These are phyloP conservation scores for Mortierella sp. DNA, from an alignment of 371 early-diverging fungal species.

Conservation along the genomic window DNA sequence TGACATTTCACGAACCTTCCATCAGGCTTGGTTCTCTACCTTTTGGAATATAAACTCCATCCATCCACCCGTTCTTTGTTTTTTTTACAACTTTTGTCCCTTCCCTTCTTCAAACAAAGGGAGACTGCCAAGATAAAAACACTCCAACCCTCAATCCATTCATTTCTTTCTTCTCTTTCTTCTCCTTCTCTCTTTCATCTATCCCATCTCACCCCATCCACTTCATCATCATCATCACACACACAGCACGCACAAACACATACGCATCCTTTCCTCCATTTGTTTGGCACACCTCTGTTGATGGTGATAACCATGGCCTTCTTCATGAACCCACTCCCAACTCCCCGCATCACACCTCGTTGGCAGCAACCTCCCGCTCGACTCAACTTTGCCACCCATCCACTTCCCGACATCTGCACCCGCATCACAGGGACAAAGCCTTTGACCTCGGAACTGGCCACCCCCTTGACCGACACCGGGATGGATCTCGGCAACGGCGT, in stretches of 20 bases:
- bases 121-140: no score
- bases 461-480: constrained; percentile 13
- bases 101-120: background rate
- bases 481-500: constrained; percentile 23
- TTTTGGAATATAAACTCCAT: no score
- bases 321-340: background rate
- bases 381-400: background rate
- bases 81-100: no score
- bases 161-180: background rate
- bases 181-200: background rate
- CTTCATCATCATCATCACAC: background rate
- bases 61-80: background rate
- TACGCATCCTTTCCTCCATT: no score
- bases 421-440: background rate
- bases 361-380: background rate
- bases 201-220: background rate
- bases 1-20: no score
- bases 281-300: background rate
- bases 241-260: no score
- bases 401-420: background rate
- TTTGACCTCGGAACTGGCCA: background rate
- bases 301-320: constrained; percentile 1
- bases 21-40: no score
- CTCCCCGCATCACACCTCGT: background rate
- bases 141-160: no score